Percentiles rank a stretch among this genome's conserved stretches.
These are phyloP conservation scores for Plenodomus lindquistii DNA, from an alignment of 2,329 filamentous ascomycete genomes.

Conservation along the genomic window DNA sequence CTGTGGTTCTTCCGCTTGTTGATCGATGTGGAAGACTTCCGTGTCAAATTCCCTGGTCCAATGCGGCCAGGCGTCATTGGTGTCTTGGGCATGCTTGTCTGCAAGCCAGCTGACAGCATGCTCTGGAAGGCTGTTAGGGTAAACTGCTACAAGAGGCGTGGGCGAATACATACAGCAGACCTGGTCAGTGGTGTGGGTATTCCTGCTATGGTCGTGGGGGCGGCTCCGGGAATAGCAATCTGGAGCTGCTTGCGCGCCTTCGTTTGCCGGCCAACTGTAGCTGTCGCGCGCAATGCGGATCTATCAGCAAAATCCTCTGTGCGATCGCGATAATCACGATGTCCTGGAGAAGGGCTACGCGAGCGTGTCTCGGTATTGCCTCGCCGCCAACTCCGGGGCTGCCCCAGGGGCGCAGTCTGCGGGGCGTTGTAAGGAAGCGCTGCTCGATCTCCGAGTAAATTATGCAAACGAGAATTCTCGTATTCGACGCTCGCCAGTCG, in stretches of 20 bases:
- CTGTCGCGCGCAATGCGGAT: background rate
- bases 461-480: slow-evolving; percentile 63
- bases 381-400: background rate
- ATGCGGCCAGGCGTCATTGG: slow-evolving; percentile 15
- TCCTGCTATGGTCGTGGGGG: background rate
- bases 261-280: background rate
- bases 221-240: slow-evolving; percentile 10
- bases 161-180: slow-evolving; percentile 9
- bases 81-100: background rate
- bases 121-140: background rate
- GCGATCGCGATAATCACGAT: background rate
- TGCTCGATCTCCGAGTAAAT: background rate
- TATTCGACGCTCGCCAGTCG: slow-evolving; percentile 90
- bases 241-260: slow-evolving; percentile 12
- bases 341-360: slow-evolving; percentile 4
- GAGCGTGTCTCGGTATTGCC: background rate
- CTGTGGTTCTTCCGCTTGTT: slow-evolving; percentile 27
- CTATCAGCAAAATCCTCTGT: background rate
- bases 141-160: background rate
- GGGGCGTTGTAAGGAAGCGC: background rate
- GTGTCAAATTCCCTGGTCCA: slow-evolving; percentile 10
- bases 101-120: background rate
- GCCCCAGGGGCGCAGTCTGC: background rate
- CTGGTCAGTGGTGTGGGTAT: slow-evolving; percentile 11
- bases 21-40: slow-evolving; percentile 7